Conservation (phyloP, 2,329 filamentous ascomycete species). For the Arthrobotrys conoides region DNA sequence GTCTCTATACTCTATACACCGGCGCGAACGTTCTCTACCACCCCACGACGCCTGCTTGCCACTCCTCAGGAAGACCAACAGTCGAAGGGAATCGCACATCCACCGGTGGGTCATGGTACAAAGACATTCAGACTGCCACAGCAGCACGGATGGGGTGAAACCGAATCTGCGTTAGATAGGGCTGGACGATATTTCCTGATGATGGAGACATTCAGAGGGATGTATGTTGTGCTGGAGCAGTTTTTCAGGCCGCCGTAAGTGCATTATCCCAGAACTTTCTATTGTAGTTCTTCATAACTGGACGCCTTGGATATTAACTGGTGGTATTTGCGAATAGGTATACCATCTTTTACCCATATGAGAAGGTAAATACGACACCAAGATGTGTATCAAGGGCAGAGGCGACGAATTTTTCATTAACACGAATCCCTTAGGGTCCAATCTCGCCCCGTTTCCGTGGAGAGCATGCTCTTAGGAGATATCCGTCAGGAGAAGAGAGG, state of each 20-base stretch:
- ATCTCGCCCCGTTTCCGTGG: slow-evolving; percentile 98
- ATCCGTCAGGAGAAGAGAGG: slow-evolving; percentile 96
- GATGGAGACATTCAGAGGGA: slow-evolving; percentile 94
- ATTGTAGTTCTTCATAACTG: background rate
- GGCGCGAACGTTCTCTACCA: slow-evolving; percentile 75
- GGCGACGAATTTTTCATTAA: background rate
- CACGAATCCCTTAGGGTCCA: slow-evolving; percentile 75
- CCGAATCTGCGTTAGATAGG: slow-evolving; percentile 83
- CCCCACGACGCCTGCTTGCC: slow-evolving; percentile 70
- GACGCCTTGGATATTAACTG: background rate
- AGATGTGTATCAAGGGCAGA: background rate
- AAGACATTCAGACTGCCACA: slow-evolving; percentile 82
- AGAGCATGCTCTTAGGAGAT: slow-evolving; percentile 95
- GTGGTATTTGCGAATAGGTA: slow-evolving; percentile 74
- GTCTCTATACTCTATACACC: slow-evolving; percentile 67
- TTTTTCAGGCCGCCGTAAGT: slow-evolving; percentile 98
- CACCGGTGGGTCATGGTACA: slow-evolving; percentile 78
- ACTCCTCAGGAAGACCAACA: slow-evolving; percentile 65
- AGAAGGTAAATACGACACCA: slow-evolving; percentile 76
- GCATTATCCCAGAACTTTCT: background rate
- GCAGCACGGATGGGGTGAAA: slow-evolving; percentile 77
- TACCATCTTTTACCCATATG: slow-evolving; percentile 98
- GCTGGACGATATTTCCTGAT: slow-evolving; percentile 94
- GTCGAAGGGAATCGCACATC: slow-evolving; percentile 70
- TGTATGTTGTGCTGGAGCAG: slow-evolving; percentile 98